Evolutionary conservation across 129 eudicot species (phyloP).

Genomic region (Artemisia annua): DNA sequence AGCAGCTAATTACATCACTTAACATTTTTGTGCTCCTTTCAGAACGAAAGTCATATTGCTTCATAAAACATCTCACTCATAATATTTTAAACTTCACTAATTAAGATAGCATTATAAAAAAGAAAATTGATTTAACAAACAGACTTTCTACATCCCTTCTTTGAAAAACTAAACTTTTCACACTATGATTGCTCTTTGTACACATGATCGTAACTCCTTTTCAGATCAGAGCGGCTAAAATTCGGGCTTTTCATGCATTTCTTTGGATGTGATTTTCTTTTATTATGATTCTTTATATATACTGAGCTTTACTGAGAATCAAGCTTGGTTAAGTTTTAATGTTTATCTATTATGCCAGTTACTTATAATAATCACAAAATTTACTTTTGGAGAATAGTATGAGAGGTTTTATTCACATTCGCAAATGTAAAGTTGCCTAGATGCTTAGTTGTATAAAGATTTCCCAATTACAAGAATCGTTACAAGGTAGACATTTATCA

Average conservation of each 20-base stretch:
- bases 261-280: too few species aligned
- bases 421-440: not conserved
- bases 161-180: not conserved
- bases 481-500: not conserved
- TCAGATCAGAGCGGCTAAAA: slow-evolving; percentile 3
- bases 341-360: too few species aligned
- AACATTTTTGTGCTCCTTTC: not conserved
- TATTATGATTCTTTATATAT: too few species aligned
- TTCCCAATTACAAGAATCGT: not conserved
- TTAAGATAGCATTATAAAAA: not conserved
- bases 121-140: not conserved
- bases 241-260: not conserved
- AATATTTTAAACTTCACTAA: too few species aligned
- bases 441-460: not conserved
- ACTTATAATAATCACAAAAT: too few species aligned
- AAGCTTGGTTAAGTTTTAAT: too few species aligned
- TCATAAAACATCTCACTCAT: not conserved
- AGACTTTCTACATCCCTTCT: not conserved
- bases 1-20: not conserved
- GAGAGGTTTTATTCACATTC: too few species aligned
- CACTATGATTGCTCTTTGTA: slow-evolving; percentile 1
- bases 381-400: too few species aligned
- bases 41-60: not conserved
- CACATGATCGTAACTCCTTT: slow-evolving; percentile 4
- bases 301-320: too few species aligned